A percentile compares a stretch with the other conserved stretches of the same genome.
Conservation (phyloP, 306 rosid genomes). For the Cucurbita maxima region DNA sequence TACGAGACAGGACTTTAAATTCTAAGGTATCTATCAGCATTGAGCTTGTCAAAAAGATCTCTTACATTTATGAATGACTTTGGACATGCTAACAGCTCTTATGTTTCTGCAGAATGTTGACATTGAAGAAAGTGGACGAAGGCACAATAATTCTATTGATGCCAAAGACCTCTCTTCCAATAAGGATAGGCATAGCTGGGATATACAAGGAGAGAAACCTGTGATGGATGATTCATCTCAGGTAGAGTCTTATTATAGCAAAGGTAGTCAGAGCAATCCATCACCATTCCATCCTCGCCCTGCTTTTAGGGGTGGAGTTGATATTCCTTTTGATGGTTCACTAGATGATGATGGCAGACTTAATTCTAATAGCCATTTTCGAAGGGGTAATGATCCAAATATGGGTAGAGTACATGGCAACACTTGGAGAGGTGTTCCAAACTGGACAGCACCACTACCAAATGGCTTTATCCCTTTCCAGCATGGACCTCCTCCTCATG, state of each 20-base stretch:
- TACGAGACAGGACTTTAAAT: conserved; percentile 61
- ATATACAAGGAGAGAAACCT: conserved; percentile 46
- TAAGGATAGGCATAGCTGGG: conserved; percentile 57
- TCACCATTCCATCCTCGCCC: conserved; percentile 44
- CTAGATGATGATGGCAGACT: conserved; percentile 79
- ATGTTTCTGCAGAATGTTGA: conserved; percentile 52
- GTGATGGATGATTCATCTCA: conserved; percentile 50
- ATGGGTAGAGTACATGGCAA: conserved; percentile 72
- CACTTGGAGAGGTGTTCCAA: conserved; percentile 87
- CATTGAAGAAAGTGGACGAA: conserved; percentile 63
- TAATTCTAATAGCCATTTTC: conserved; percentile 55
- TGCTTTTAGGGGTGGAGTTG: conserved; percentile 58
- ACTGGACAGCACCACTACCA: conserved; percentile 70
- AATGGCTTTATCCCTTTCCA: conserved; percentile 92
- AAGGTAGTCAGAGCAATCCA: conserved; percentile 44
- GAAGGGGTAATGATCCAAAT: conserved; percentile 62
- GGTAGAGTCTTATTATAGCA: conserved; percentile 43
- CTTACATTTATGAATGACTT: conserved; percentile 71
- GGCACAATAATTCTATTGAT: conserved; percentile 40
- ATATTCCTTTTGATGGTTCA: conserved; percentile 64
- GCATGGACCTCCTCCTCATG: conserved; percentile 79
- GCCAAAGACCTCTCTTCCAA: conserved; percentile 42
- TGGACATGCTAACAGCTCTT: conserved; percentile 36
- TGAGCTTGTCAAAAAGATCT: conserved; percentile 55
- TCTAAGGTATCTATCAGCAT: conserved; percentile 65